Evolutionary conservation across 1,284 basidiomycete genomes (phyloP), one percentile per base, ranked within the genome.

Genomic region (Boletellus deceptivus): DNA sequence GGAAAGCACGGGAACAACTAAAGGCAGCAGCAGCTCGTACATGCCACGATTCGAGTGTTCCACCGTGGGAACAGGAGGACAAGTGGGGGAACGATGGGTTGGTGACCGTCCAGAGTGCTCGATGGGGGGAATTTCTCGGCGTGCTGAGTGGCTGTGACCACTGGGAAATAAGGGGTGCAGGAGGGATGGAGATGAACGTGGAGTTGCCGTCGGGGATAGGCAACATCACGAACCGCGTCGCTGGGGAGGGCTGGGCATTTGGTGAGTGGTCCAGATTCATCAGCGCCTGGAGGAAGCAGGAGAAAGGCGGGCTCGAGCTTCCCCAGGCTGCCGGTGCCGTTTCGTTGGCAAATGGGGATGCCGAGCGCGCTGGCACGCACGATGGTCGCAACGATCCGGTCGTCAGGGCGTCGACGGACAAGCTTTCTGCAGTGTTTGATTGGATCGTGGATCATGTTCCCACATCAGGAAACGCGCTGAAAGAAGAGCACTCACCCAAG

Each of bases 31-130:
- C 59, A 37, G 58, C 59, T 55, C 51, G 59, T 45, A 46, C 55
- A 39, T 40, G 57, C 27, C 47, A 47, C 16, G 17, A 24, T 25
- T 38, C 51, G 40, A 38, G 38, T 29, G 18, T 40, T 3, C 50
- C 52, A 2, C 70, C 70, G 2, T 78, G 77, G 78, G 72, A 70
- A 18, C 69, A 69, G 44, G 77, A 78, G 29, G 75, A 72, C 25
- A 73, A 88, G 58, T 89, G 90, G 82, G 96, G 96, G 2, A 98
- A 98, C 67, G 97, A 99, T 64, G 95, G 94, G 0, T 76, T 99
- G 14, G 96, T 99, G 17, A 90, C 88, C 11, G 80, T 99, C 14
- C 83, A 89, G 56, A 91, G 87, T 58, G 91, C 94, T 14, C 84
- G 84, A 59, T 97, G 93, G 93, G 94, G 94, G 22, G 91, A 94